Conservation (phyloP, 306 rosid genomes). For the Lathyrus sativus region DNA sequence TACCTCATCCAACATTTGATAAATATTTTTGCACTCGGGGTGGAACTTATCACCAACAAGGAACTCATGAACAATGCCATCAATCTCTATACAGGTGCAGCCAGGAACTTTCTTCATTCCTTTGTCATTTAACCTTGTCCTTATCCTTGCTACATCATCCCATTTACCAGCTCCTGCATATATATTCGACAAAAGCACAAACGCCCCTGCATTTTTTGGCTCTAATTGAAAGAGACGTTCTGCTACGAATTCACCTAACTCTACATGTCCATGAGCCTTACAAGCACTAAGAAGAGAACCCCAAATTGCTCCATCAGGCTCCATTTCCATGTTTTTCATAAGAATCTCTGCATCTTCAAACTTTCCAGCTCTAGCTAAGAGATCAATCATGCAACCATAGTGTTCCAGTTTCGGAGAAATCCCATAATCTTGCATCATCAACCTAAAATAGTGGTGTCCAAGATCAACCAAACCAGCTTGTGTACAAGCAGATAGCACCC, state of each 20-base stretch:
- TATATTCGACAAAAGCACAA: constrained; percentile 77
- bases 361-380: constrained; percentile 68
- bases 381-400: constrained; percentile 82
- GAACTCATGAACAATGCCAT: constrained; percentile 80
- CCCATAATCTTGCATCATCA: constrained; percentile 54
- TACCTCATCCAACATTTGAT: constrained; percentile 62
- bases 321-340: constrained; percentile 65
- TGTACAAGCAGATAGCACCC: constrained; percentile 80
- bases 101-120: constrained; percentile 93
- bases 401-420: constrained; percentile 69
- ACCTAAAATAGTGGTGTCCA: constrained; percentile 58
- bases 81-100: constrained; percentile 76
- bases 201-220: constrained; percentile 70
- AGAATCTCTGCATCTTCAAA: constrained; percentile 72
- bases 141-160: constrained; percentile 81
- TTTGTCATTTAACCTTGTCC: constrained; percentile 68
- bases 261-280: constrained; percentile 58
- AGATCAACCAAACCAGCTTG: constrained; percentile 70
- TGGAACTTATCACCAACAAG: constrained; percentile 81
- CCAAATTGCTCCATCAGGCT: constrained; percentile 89
- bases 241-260: constrained; percentile 68
- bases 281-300: constrained; percentile 90
- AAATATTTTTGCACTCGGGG: constrained; percentile 53
- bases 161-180: constrained; percentile 80
- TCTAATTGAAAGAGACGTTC: constrained; percentile 63